Percentiles rank a stretch among this genome's conserved stretches.
These are phyloP conservation scores for Aureobasidium leucospermi DNA, from an alignment of 2,329 filamentous ascomycete species.

Conservation along the genomic window DNA sequence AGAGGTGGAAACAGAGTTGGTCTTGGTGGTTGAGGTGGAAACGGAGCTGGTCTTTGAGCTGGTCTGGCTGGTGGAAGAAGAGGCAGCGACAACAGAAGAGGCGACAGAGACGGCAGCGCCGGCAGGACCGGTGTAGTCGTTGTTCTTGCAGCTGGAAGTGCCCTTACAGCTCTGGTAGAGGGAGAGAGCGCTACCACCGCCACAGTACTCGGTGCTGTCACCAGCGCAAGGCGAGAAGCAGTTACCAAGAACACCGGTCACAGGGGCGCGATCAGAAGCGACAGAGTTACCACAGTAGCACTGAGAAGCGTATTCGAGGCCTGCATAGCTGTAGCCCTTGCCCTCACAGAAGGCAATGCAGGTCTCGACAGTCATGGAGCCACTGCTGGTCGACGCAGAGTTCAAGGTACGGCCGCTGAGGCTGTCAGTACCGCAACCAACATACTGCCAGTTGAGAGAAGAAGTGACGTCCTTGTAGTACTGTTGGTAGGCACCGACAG, in stretches of 20 bases:
- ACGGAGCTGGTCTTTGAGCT: neutral
- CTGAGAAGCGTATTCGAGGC: conserved; percentile 26
- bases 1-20: neutral
- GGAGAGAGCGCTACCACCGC: conserved; percentile 29
- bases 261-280: conserved; percentile 27
- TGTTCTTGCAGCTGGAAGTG: conserved; percentile 13
- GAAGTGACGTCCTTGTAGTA: conserved; percentile 18
- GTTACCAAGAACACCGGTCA: conserved; percentile 45
- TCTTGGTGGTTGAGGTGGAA: neutral
- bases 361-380: conserved; percentile 23
- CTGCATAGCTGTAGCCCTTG: conserved; percentile 25
- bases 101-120: conserved; percentile 7
- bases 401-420: conserved; percentile 19
- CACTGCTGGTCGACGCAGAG: conserved; percentile 14
- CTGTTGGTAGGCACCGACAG: conserved; percentile 15
- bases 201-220: conserved; percentile 33
- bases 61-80: neutral
- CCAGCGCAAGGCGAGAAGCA: conserved; percentile 50
- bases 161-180: conserved; percentile 25
- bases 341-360: conserved; percentile 24
- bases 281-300: conserved; percentile 28
- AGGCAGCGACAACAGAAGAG: neutral
- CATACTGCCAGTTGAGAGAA: conserved; percentile 22
- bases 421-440: conserved; percentile 25
- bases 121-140: conserved; percentile 14